Evolutionary conservation across 192 early-diverging fungal species (phyloP).

Genomic region (Umbelopsis vinacea): DNA sequence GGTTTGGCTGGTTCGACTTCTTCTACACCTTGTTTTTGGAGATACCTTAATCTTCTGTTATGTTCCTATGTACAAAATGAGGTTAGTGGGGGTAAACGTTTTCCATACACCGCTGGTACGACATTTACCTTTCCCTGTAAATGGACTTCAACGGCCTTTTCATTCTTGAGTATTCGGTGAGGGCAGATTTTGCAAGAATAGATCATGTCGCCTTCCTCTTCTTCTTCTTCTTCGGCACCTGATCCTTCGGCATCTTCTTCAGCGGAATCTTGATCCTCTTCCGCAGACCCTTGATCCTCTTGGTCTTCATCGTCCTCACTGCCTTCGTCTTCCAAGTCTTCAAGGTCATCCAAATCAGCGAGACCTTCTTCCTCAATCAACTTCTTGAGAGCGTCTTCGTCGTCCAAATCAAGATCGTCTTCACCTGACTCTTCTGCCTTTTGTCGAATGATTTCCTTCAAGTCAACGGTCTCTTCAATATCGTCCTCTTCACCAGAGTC

Average conservation of each 20-base stretch:
- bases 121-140: conserved; percentile 33
- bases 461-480: neutral
- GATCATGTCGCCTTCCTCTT: conserved; percentile 15
- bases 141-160: conserved; percentile 30
- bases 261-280: neutral
- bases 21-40: conserved; percentile 25
- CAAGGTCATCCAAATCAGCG: neutral
- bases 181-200: conserved; percentile 37
- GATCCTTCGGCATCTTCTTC: conserved; percentile 14
- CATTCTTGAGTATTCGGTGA: conserved; percentile 28
- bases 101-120: neutral
- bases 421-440: neutral
- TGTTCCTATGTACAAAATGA: conserved; percentile 12
- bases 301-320: neutral
- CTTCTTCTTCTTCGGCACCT: conserved; percentile 7
- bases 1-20: conserved; percentile 15
- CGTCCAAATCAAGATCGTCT: conserved; percentile 8
- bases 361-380: neutral
- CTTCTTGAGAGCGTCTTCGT: conserved; percentile 1
- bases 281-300: neutral
- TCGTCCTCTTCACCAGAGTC: neutral
- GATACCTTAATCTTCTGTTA: conserved; percentile 19
- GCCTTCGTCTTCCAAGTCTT: conserved; percentile 3
- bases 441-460: neutral
- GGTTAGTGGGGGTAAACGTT: neutral